Conservation (phyloP, 163 green algal species). For the Scenedesmus sp. region DNA sequence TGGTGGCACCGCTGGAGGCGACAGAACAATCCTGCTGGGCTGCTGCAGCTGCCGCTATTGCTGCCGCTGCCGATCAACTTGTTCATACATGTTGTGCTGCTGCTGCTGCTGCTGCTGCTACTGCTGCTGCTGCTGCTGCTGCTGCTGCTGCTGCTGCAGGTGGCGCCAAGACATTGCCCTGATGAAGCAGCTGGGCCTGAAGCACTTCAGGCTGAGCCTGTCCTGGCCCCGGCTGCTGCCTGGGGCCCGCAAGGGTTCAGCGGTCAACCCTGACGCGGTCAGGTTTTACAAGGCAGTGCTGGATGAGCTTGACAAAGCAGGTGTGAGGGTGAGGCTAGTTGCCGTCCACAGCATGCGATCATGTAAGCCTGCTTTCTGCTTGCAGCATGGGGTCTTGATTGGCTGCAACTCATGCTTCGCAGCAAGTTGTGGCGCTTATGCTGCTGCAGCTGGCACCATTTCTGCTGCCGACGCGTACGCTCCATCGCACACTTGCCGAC, state of each 20-base stretch:
- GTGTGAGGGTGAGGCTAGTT: background rate
- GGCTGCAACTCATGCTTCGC: too few relatives aligned
- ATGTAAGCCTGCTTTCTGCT: too few relatives aligned
- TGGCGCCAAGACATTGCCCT: conserved; percentile 67
- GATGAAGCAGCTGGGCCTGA: conserved; percentile 72
- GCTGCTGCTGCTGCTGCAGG: conserved; percentile 21
- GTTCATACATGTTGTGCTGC: too few relatives aligned
- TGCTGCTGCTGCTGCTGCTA: too few relatives aligned
- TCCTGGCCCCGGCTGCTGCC: conserved; percentile 76
- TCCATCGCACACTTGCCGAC: background rate
- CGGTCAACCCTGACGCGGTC: conserved; percentile 66
- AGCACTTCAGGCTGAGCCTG: conserved; percentile 74
- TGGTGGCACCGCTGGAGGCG: too few relatives aligned
- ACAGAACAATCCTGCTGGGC: too few relatives aligned
- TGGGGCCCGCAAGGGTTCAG: background rate
- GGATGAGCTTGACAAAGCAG: conserved; percentile 62
- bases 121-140: background rate
- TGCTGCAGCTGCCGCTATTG: too few relatives aligned
- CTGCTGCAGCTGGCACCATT: background rate
- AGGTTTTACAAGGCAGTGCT: conserved; percentile 75
- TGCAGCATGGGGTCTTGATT: too few relatives aligned
- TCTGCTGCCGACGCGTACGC: background rate
- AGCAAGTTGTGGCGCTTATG: background rate
- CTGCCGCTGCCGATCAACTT: too few relatives aligned
- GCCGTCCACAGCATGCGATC: too few relatives aligned